Percentiles rank a stretch among this genome's conserved stretches.
phyloP scores from a whole-genome alignment of 1,284 basidiomycete species.

The Xerocomus amazonicus region DNA sequence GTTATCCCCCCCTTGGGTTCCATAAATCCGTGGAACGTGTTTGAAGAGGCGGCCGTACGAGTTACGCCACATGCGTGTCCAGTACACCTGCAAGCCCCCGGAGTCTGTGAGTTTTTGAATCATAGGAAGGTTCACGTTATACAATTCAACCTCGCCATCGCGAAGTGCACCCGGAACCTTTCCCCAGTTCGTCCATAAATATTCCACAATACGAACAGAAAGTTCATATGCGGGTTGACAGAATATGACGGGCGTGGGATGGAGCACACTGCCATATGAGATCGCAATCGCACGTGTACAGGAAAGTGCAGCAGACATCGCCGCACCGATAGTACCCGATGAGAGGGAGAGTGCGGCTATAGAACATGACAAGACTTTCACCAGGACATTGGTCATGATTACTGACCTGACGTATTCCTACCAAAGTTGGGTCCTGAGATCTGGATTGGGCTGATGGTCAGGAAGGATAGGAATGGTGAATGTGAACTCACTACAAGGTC shows the following conservation, averaged over 20 bases:
- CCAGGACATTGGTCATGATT: neutral
- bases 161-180: conserved; percentile 55
- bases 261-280: conserved; percentile 79
- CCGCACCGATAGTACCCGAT: conserved; percentile 88
- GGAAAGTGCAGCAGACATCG: conserved; percentile 76
- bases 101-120: conserved; percentile 56
- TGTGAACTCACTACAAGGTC: conserved; percentile 68
- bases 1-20: conserved; percentile 33
- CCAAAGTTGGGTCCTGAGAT: conserved; percentile 77
- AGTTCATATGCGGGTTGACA: conserved; percentile 70
- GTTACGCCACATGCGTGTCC: conserved; percentile 77
- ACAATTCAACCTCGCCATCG: conserved; percentile 69
- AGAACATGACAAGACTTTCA: conserved; percentile 7
- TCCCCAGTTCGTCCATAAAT: conserved; percentile 83
- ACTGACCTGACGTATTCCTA: conserved; percentile 72
- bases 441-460: conserved; percentile 34
- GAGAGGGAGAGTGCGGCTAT: conserved; percentile 82
- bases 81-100: conserved; percentile 58
- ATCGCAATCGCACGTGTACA: conserved; percentile 70
- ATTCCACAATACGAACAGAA: conserved; percentile 61
- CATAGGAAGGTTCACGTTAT: conserved; percentile 80
- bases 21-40: conserved; percentile 32
- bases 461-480: neutral
- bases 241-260: conserved; percentile 60
- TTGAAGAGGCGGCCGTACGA: conserved; percentile 75